These are phyloP conservation scores for Wallacemonas sp. DNA, from an alignment of 208 protist genomes.

Conservation along the genomic window DNA sequence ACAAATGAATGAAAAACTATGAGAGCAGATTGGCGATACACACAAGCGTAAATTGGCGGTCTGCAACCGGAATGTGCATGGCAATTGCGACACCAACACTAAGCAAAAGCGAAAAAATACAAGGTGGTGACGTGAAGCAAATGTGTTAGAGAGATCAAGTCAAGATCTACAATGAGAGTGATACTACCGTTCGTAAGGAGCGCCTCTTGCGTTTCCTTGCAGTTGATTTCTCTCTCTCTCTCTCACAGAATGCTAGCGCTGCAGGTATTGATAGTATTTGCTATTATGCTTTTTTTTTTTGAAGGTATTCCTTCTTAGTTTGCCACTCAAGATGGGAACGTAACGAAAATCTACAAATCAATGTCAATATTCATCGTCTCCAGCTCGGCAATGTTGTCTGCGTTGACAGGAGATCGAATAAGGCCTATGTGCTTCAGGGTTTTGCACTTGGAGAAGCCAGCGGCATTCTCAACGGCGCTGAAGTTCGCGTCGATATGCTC, in stretches of 20 bases:
- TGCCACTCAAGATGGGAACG: too few relatives aligned
- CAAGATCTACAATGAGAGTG: too few relatives aligned
- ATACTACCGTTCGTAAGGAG: too few relatives aligned
- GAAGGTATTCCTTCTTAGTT: neutral
- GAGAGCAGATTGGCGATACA: neutral
- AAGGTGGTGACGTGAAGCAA: too few relatives aligned
- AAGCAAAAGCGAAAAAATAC: too few relatives aligned
- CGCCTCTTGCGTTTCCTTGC: too few relatives aligned
- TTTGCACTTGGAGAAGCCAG: neutral
- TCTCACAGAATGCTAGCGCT: too few relatives aligned
- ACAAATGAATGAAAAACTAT: neutral
- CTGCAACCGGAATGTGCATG: neutral
- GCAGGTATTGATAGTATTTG: too few relatives aligned
- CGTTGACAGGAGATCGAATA: neutral
- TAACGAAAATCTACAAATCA: too few relatives aligned
- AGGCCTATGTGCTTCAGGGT: neutral
- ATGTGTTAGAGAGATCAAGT: too few relatives aligned
- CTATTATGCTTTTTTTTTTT: too few relatives aligned
- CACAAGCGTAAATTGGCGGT: neutral
- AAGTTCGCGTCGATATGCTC: neutral
- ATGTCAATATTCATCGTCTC: slow-evolving; percentile 6
- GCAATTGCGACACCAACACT: neutral
- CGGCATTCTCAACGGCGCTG: slow-evolving; percentile 5
- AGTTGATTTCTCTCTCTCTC: too few relatives aligned
- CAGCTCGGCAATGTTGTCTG: neutral